Conservation (phyloP, 1,284 basidiomycete species). For the Quambalaria eucalypti region DNA sequence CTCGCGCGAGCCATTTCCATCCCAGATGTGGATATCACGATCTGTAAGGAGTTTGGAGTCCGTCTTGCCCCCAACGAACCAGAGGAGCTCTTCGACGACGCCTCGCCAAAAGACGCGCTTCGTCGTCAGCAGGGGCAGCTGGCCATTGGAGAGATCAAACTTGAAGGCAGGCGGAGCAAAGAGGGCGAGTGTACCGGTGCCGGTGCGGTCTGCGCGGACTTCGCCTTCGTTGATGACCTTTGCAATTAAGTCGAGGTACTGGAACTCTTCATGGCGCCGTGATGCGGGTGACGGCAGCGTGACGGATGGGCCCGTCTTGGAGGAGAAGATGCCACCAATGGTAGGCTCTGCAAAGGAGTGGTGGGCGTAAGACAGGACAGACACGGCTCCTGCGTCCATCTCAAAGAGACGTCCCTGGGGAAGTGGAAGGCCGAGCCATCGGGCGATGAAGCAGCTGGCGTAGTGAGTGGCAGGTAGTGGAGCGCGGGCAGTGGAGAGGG, state of each 20-base stretch:
- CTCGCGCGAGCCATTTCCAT: slow-evolving; percentile 81
- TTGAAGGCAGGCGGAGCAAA: slow-evolving; percentile 41
- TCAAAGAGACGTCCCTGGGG: slow-evolving; percentile 32
- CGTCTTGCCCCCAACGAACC: slow-evolving; percentile 83
- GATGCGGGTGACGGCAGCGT: neutral
- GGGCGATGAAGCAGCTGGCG: slow-evolving; percentile 31
- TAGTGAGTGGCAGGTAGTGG: no score
- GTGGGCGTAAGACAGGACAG: slow-evolving; percentile 41
- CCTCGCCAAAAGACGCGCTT: slow-evolving; percentile 88
- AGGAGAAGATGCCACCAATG: slow-evolving; percentile 38
- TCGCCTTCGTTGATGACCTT: slow-evolving; percentile 35
- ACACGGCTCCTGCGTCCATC: slow-evolving; percentile 42
- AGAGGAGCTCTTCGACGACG: slow-evolving; percentile 86
- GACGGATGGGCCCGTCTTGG: slow-evolving; percentile 18
- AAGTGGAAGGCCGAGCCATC: slow-evolving; percentile 36
- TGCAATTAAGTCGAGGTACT: slow-evolving; percentile 39
- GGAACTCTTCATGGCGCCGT: slow-evolving; percentile 29
- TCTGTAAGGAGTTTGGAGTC: slow-evolving; percentile 68
- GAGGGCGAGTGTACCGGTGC: slow-evolving; percentile 39
- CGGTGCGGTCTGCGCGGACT: slow-evolving; percentile 34
- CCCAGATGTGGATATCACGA: slow-evolving; percentile 94
- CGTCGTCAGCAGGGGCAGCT: slow-evolving; percentile 80
- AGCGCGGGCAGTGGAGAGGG: no score
- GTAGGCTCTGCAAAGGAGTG: slow-evolving; percentile 38
- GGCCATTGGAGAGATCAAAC: slow-evolving; percentile 28